A percentile compares a stretch with the other conserved stretches of the same genome.
phyloP scores from a whole-genome alignment of 2,329 filamentous ascomycete genomes.

The Xylariaceae sp. region DNA sequence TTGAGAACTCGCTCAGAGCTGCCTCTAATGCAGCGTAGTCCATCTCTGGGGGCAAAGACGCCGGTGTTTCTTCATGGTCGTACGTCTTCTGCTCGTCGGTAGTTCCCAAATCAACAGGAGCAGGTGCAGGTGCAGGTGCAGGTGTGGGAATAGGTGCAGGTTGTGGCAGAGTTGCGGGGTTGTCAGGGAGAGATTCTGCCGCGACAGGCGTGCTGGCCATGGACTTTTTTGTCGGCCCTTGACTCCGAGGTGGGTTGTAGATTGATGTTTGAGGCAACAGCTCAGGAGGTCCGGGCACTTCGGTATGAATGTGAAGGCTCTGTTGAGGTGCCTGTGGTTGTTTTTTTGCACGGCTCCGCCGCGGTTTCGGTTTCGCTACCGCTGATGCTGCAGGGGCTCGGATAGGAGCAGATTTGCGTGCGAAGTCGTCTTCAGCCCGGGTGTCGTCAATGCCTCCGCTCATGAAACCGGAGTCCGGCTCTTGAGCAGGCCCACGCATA shows the following conservation, averaged over 20 bases:
- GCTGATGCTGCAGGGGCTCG: slow-evolving; percentile 24
- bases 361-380: slow-evolving; percentile 30
- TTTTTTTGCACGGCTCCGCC: slow-evolving; percentile 29
- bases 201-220: slow-evolving; percentile 14
- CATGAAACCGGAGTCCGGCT: slow-evolving; percentile 77
- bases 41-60: slow-evolving; percentile 5
- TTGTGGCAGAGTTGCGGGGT: slow-evolving; percentile 1
- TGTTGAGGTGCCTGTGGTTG: slow-evolving; percentile 22
- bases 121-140: no score
- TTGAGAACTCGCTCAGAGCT: slow-evolving; percentile 17
- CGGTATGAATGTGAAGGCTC: slow-evolving; percentile 36
- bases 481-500: slow-evolving; percentile 54
- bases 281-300: slow-evolving; percentile 40
- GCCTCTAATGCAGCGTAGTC: slow-evolving; percentile 20
- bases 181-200: slow-evolving; percentile 7
- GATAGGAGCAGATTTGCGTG: slow-evolving; percentile 37
- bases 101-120: slow-evolving; percentile 2
- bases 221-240: slow-evolving; percentile 16
- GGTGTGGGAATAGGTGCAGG: no score
- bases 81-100: slow-evolving; percentile 15
- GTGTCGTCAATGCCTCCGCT: slow-evolving; percentile 67
- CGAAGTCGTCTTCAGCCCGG: slow-evolving; percentile 55
- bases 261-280: slow-evolving; percentile 38
- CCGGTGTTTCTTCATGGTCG: slow-evolving; percentile 9
- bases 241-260: slow-evolving; percentile 33